phyloP scores from a whole-genome alignment of 2,329 filamentous ascomycete genomes.

The Thermothelomyces thermophilus region DNA sequence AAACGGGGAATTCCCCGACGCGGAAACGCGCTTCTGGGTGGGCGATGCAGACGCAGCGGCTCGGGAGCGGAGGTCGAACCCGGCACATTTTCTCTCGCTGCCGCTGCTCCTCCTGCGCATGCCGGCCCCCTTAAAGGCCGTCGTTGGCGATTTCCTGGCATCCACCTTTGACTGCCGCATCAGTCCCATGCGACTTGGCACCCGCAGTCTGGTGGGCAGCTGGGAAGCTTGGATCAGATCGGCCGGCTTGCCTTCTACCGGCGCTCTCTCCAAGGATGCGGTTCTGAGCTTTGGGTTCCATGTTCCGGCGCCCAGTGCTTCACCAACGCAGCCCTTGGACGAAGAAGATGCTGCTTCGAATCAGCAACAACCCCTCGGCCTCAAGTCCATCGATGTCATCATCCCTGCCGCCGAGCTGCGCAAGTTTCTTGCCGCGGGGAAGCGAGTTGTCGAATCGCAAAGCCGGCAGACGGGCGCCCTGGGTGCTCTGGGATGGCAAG shows the following conservation, averaged over 20 bases:
- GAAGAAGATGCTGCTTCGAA: constrained; percentile 4
- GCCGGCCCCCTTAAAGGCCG: constrained; percentile 44
- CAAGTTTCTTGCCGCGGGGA: constrained; percentile 40
- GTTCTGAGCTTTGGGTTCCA: constrained; percentile 48
- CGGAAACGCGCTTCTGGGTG: constrained; percentile 4
- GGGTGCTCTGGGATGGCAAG: constrained; percentile 25
- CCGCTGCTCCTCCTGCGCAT: constrained; percentile 51
- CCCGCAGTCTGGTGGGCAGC: constrained; percentile 41
- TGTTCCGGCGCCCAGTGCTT: constrained; percentile 28
- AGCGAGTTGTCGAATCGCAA: not conserved
- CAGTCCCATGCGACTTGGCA: constrained; percentile 43
- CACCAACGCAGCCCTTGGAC: not conserved
- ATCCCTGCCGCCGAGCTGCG: constrained; percentile 43
- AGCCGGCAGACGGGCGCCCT: constrained; percentile 8
- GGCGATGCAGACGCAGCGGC: constrained; percentile 1
- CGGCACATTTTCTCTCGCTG: constrained; percentile 38
- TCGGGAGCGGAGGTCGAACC: not conserved
- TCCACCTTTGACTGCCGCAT: constrained; percentile 52
- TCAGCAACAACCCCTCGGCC: constrained; percentile 24
- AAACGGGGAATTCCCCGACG: not conserved
- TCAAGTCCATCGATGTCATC: constrained; percentile 46
- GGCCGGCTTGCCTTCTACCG: constrained; percentile 31
- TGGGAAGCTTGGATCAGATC: constrained; percentile 47
- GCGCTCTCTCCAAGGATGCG: constrained; percentile 38
- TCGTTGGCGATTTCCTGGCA: constrained; percentile 46